Conservation (phyloP, 2,329 filamentous ascomycete species). For the Nemania diffusa region DNA sequence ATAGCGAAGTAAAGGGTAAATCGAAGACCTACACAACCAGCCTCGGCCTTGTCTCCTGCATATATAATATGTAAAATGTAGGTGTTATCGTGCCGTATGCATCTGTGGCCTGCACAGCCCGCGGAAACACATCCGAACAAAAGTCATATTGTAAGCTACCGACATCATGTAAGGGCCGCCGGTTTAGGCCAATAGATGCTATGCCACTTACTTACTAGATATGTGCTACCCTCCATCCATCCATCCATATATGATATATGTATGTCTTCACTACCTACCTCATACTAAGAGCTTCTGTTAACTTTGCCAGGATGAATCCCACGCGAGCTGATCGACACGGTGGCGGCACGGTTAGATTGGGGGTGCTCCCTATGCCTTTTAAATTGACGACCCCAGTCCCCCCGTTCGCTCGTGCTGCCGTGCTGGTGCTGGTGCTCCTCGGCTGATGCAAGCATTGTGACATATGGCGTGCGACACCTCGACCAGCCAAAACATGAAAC, state of each 20-base stretch:
- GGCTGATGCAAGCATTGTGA: constrained; percentile 36
- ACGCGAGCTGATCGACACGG: background rate
- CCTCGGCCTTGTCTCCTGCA: background rate
- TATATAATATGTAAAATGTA: background rate
- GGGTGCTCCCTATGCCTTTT: background rate
- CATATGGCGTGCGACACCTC: constrained; percentile 37
- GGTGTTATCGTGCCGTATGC: background rate
- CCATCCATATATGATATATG: background rate
- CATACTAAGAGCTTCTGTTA: background rate
- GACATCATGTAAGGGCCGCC: background rate
- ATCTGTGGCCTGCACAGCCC: background rate
- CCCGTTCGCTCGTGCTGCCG: background rate
- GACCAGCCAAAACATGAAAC: constrained; percentile 29
- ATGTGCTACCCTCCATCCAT: too few species aligned
- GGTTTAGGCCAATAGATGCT: background rate
- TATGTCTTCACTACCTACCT: background rate
- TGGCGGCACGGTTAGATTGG: too few species aligned
- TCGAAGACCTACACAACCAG: background rate
- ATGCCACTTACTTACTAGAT: background rate
- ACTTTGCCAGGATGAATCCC: background rate
- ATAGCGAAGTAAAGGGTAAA: too few species aligned
- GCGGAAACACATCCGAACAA: background rate
- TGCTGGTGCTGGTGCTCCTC: too few species aligned
- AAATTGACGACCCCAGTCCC: background rate
- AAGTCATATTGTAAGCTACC: background rate